Evolutionary conservation across 208 protist genomes (phyloP).

Genomic region (Strigomonas culicis): DNA sequence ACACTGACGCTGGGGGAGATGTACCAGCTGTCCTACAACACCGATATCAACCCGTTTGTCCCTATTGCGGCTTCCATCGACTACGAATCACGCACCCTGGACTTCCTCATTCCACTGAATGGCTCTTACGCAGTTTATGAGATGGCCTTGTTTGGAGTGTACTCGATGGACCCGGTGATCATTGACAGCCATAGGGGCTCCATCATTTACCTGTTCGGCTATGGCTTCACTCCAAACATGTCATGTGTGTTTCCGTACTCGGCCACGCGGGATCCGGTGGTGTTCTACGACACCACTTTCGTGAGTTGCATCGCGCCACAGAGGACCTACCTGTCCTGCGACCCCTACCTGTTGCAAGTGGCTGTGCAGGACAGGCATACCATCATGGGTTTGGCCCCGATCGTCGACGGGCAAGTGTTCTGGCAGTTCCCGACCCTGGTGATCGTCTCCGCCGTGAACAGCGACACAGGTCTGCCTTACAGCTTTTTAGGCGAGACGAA

Average conservation of each 20-base stretch:
- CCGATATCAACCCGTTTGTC: neutral
- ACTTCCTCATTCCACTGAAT: slow-evolving; percentile 9
- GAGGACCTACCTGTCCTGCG: neutral
- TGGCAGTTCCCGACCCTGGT: slow-evolving; percentile 1
- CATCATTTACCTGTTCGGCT: slow-evolving; percentile 12
- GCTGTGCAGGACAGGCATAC: neutral
- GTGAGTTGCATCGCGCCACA: neutral
- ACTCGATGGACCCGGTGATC: slow-evolving; percentile 1
- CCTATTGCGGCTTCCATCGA: neutral
- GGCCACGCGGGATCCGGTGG: neutral
- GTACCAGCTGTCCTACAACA: neutral
- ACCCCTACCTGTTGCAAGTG: neutral
- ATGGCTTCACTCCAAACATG: slow-evolving; percentile 22
- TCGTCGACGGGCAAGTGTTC: neutral
- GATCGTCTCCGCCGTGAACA: neutral
- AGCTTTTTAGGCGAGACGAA: neutral
- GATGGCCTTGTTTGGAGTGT: slow-evolving; percentile 14
- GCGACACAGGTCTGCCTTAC: neutral
- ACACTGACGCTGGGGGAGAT: neutral
- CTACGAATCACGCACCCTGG: slow-evolving; percentile 9
- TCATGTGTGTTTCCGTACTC: slow-evolving; percentile 21
- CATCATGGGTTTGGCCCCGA: neutral
- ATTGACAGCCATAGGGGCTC: slow-evolving; percentile 14
- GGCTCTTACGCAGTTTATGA: slow-evolving; percentile 9
- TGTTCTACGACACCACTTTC: neutral